Evolutionary conservation across 352 stramenopile genomes (phyloP).

Genomic region (Globisporangium alternatum): DNA sequence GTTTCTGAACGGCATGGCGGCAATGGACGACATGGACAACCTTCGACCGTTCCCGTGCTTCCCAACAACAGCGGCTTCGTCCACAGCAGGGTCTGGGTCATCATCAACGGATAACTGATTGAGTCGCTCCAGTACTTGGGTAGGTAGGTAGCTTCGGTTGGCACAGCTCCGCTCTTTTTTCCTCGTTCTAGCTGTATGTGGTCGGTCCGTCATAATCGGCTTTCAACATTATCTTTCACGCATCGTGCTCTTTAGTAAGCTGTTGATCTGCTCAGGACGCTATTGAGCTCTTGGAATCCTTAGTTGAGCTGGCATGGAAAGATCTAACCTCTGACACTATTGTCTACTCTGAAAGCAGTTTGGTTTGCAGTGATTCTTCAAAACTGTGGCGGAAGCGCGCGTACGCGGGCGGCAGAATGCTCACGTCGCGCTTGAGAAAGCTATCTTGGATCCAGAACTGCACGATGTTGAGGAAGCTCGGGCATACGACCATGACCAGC

Average conservation of each 20-base stretch:
- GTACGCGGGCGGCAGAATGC: slow-evolving; percentile 55
- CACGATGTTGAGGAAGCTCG: slow-evolving; percentile 81
- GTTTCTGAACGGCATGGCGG: slow-evolving; percentile 26
- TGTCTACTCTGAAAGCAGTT: slow-evolving; percentile 42
- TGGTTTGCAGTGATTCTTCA: slow-evolving; percentile 67
- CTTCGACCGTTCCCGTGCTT: slow-evolving; percentile 35
- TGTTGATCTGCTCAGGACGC: not conserved
- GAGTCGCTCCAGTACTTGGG: not conserved
- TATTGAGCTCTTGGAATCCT: not conserved
- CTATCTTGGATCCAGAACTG: slow-evolving; percentile 88
- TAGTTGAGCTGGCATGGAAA: too few species aligned
- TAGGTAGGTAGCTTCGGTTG: not conserved
- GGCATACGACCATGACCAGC: slow-evolving; percentile 79
- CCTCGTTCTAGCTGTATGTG: not conserved
- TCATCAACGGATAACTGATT: not conserved
- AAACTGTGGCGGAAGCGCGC: slow-evolving; percentile 60
- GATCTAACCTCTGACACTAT: too few species aligned
- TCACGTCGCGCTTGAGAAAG: slow-evolving; percentile 77
- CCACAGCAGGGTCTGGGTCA: not conserved
- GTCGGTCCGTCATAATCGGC: not conserved
- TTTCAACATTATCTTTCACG: slow-evolving; percentile 5
- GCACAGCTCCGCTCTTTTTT: not conserved
- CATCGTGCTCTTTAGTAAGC: not conserved
- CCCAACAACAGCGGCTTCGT: slow-evolving; percentile 6
- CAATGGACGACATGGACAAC: slow-evolving; percentile 33